Percentiles rank a stretch among this genome's conserved stretches.
Conservation (phyloP, 2,329 filamentous ascomycete genomes). For the Zalaria obscura region DNA sequence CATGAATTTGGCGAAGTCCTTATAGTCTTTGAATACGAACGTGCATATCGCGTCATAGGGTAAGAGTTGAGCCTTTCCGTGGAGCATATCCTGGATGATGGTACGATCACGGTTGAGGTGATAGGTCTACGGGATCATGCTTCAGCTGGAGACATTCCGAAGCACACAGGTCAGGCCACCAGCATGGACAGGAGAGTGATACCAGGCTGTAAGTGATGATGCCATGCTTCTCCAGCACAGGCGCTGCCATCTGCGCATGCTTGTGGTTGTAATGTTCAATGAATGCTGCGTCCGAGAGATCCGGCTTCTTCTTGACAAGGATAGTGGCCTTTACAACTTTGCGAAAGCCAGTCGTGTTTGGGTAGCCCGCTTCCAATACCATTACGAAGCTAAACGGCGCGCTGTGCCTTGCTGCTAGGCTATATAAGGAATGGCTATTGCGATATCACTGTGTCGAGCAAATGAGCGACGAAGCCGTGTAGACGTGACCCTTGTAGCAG, state of each 20-base stretch:
- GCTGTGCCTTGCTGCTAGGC: no score
- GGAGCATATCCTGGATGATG: conserved; percentile 30
- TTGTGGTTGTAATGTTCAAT: conserved; percentile 31
- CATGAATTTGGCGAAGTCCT: conserved; percentile 30
- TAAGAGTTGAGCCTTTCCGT: conserved; percentile 27
- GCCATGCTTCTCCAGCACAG: conserved; percentile 27
- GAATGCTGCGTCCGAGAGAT: conserved; percentile 29
- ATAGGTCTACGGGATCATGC: conserved; percentile 21
- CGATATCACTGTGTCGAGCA: no score
- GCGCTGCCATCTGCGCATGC: conserved; percentile 29
- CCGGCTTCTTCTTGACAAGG: conserved; percentile 31
- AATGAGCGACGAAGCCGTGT: no score
- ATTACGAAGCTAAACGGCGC: conserved; percentile 8
- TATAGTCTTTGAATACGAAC: conserved; percentile 32
- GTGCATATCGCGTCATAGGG: conserved; percentile 35
- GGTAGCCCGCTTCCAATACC: conserved; percentile 30
- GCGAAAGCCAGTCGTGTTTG: conserved; percentile 28
- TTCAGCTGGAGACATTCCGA: background rate
- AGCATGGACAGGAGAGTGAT: conserved; percentile 8
- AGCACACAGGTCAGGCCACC: background rate
- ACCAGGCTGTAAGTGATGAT: conserved; percentile 32
- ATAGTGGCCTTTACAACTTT: conserved; percentile 33
- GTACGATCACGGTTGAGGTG: conserved; percentile 29
- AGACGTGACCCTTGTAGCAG: no score
- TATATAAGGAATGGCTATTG: no score